A percentile compares a stretch with the other conserved stretches of the same genome.
phyloP scores from a whole-genome alignment of 805 yeast species.

The Zygoascus biomembranicola region DNA sequence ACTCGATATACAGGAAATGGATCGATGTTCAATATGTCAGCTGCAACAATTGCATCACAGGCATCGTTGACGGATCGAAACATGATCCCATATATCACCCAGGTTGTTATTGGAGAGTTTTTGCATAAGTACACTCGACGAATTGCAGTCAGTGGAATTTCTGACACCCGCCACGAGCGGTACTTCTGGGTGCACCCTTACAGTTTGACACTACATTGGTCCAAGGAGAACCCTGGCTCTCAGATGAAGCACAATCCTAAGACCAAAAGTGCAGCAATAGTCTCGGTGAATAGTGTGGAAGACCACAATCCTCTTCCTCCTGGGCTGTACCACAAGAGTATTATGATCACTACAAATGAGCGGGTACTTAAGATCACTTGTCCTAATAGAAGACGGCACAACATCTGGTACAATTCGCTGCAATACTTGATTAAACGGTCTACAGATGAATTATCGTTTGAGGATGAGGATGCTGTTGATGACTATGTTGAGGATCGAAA shows the following conservation, averaged over 20 bases:
- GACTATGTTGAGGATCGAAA: slow-evolving; percentile 11
- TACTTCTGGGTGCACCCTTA: slow-evolving; percentile 97
- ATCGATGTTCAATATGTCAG: slow-evolving; percentile 5
- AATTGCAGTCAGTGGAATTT: slow-evolving; percentile 52
- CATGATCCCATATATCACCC: slow-evolving; percentile 81
- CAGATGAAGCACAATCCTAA: slow-evolving; percentile 48
- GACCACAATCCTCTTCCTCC: slow-evolving; percentile 86
- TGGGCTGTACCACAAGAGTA: slow-evolving; percentile 79
- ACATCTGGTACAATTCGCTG: slow-evolving; percentile 82
- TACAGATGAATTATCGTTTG: slow-evolving; percentile 18
- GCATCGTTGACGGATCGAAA: slow-evolving; percentile 36
- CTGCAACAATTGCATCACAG: slow-evolving; percentile 18
- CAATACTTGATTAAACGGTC: slow-evolving; percentile 53
- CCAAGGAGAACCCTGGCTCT: slow-evolving; percentile 66
- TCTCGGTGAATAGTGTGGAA: slow-evolving; percentile 67
- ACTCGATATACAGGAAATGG: not conserved
- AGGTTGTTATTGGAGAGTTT: slow-evolving; percentile 89
- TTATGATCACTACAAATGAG: slow-evolving; percentile 61
- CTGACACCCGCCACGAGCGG: slow-evolving; percentile 80
- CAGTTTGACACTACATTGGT: slow-evolving; percentile 86
- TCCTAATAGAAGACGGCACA: slow-evolving; percentile 78
- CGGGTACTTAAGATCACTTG: slow-evolving; percentile 73
- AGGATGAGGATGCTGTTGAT: slow-evolving; percentile 17
- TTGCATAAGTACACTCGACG: slow-evolving; percentile 77
- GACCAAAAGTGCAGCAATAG: slow-evolving; percentile 73